These are phyloP conservation scores for Centaurea solstitialis DNA, from an alignment of 129 eudicot species.

Conservation along the genomic window DNA sequence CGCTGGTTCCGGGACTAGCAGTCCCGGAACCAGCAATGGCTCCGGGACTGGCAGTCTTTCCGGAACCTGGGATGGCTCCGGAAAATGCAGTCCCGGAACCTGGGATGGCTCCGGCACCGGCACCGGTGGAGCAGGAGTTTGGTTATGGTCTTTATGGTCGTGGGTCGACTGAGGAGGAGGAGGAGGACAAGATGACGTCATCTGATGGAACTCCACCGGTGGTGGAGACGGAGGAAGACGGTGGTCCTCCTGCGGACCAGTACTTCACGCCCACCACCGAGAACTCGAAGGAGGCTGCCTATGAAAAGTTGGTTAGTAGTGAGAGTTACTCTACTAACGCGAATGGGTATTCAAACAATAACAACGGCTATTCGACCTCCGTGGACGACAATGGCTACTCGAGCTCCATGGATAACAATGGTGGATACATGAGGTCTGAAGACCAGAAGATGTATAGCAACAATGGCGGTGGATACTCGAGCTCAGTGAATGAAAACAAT, in stretches of 20 bases:
- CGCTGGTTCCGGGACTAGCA: constrained; percentile 9
- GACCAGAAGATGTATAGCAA: constrained; percentile 15
- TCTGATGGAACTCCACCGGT: constrained; percentile 8
- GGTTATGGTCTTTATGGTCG: constrained; percentile 62
- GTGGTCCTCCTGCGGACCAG: background rate
- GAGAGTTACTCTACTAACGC: constrained; percentile 22
- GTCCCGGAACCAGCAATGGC: constrained; percentile 6
- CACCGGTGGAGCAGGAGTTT: constrained; percentile 29
- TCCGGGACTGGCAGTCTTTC: constrained; percentile 22
- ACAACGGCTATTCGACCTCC: background rate
- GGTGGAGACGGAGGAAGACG: constrained; percentile 1
- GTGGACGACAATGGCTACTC: constrained; percentile 8
- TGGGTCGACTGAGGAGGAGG: constrained; percentile 31
- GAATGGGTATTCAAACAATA: constrained; percentile 1
- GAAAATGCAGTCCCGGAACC: constrained; percentile 23
- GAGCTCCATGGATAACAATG: background rate
- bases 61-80: constrained; percentile 11
- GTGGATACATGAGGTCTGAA: constrained; percentile 7
- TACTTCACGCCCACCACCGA: background rate
- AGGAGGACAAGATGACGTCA: constrained; percentile 20
- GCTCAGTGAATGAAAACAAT: background rate
- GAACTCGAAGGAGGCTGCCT: constrained; percentile 12
- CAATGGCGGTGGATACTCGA: constrained; percentile 4
- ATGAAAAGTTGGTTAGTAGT: constrained; percentile 27
- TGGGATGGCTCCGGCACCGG: constrained; percentile 22